Percentiles rank a stretch among this genome's conserved stretches.
phyloP scores from a whole-genome alignment of 768 basidiomycete genomes.

The Cyathus striatus region DNA sequence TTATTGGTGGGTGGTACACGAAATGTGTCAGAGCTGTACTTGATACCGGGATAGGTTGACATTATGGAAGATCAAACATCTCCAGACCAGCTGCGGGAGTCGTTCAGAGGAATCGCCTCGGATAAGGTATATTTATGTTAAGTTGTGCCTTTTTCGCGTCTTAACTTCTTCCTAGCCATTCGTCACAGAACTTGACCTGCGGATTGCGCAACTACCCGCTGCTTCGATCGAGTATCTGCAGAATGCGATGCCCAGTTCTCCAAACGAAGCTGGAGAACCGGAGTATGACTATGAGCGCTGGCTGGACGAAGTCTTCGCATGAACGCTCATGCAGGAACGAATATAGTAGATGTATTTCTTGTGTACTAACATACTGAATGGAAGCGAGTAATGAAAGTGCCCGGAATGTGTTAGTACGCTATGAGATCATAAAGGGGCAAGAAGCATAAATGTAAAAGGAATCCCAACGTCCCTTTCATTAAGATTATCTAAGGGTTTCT shows the following conservation, averaged over 20 bases:
- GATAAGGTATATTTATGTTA: constrained; percentile 62
- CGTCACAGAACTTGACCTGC: constrained; percentile 90
- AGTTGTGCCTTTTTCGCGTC: background rate
- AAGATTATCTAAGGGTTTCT: too few relatives aligned
- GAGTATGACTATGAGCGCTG: constrained; percentile 82
- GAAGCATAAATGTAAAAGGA: too few relatives aligned
- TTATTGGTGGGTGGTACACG: constrained; percentile 59
- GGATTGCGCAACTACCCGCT: constrained; percentile 73
- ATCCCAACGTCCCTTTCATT: too few relatives aligned
- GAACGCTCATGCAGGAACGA: constrained; percentile 3
- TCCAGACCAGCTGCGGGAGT: constrained; percentile 84
- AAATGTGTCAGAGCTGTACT: background rate
- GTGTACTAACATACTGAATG: background rate
- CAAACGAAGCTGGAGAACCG: constrained; percentile 51
- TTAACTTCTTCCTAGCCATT: constrained; percentile 58
- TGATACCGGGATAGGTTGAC: constrained; percentile 58
- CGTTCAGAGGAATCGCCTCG: constrained; percentile 87
- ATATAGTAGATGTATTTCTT: background rate
- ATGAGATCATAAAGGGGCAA: too few relatives aligned
- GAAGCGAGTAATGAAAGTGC: too few relatives aligned
- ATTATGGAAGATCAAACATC: constrained; percentile 96
- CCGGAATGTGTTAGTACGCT: too few relatives aligned
- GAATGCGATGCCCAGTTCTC: constrained; percentile 67
- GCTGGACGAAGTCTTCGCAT: constrained; percentile 74
- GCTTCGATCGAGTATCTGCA: constrained; percentile 76